phyloP scores from a whole-genome alignment of 331 rosid genomes.

The Pyracantha coccinea region DNA sequence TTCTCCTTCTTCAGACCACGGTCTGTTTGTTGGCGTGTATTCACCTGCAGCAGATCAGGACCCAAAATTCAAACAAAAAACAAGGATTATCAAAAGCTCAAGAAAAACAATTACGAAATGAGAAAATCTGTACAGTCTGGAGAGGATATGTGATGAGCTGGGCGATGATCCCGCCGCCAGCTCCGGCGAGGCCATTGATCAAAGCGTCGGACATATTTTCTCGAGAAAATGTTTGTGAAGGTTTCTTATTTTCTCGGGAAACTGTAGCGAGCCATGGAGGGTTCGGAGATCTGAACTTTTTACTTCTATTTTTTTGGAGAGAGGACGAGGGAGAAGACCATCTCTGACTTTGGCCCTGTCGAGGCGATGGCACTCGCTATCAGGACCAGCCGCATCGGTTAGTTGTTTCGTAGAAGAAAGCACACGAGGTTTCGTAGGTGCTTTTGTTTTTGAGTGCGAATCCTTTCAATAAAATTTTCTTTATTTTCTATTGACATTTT shows the following conservation, averaged over 20 bases:
- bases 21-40: constrained; percentile 95
- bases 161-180: constrained; percentile 98
- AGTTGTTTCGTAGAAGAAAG: constrained; percentile 20
- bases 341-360: constrained; percentile 11
- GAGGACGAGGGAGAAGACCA: not conserved
- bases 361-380: not conserved
- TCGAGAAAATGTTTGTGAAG: not conserved
- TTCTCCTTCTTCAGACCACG: constrained; percentile 63
- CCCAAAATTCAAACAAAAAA: not conserved
- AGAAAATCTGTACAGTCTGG: constrained; percentile 52
- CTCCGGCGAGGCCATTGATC: constrained; percentile 97
- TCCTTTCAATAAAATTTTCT: too few species aligned
- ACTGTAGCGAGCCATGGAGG: constrained; percentile 1
- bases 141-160: constrained; percentile 97
- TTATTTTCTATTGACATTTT: too few species aligned
- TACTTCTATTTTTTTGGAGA: not conserved
- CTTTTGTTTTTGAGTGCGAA: not conserved
- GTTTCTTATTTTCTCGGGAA: constrained; percentile 18
- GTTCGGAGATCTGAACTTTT: not conserved
- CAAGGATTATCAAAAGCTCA: not conserved
- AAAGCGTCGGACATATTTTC: constrained; percentile 81
- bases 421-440: not conserved
- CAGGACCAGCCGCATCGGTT: not conserved
- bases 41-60: constrained; percentile 51
- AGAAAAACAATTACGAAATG: not conserved